phyloP scores from a whole-genome alignment of 306 rosid species.

The Begonia peltatifolia region DNA sequence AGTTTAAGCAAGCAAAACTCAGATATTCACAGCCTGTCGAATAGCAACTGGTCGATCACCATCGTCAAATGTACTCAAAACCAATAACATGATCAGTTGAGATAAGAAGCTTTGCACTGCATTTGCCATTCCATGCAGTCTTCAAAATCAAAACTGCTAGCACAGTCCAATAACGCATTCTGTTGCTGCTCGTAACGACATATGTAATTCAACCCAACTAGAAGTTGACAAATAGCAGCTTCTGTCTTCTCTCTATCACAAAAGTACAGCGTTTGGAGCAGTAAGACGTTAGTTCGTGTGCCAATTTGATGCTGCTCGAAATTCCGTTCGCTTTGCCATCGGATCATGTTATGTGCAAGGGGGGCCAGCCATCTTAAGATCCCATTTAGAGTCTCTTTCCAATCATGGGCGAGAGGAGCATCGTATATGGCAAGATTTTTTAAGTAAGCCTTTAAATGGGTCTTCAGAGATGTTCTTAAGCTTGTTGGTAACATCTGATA shows the following conservation, averaged over 20 bases:
- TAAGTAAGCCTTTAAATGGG: constrained; percentile 62
- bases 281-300: constrained; percentile 55
- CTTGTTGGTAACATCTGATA: constrained; percentile 87
- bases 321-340: constrained; percentile 95
- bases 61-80: constrained; percentile 18
- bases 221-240: constrained; percentile 72
- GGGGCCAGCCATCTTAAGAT: constrained; percentile 74
- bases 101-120: constrained; percentile 52
- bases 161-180: constrained; percentile 74
- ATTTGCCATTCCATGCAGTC: constrained; percentile 80
- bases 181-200: constrained; percentile 95
- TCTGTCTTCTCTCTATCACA: constrained; percentile 74
- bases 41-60: too few species aligned
- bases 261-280: constrained; percentile 74
- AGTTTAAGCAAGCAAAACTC: too few species aligned
- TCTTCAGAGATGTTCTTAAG: constrained; percentile 54
- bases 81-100: constrained; percentile 16
- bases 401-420: constrained; percentile 92
- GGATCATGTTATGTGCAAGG: constrained; percentile 79
- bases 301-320: constrained; percentile 75
- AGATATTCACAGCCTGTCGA: too few species aligned
- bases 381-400: constrained; percentile 81
- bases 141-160: constrained; percentile 82
- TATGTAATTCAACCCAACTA: constrained; percentile 82
- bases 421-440: constrained; percentile 82